These are phyloP conservation scores for Trichoderma gamsii DNA, from an alignment of 495 filamentous ascomycete species.

Conservation along the genomic window DNA sequence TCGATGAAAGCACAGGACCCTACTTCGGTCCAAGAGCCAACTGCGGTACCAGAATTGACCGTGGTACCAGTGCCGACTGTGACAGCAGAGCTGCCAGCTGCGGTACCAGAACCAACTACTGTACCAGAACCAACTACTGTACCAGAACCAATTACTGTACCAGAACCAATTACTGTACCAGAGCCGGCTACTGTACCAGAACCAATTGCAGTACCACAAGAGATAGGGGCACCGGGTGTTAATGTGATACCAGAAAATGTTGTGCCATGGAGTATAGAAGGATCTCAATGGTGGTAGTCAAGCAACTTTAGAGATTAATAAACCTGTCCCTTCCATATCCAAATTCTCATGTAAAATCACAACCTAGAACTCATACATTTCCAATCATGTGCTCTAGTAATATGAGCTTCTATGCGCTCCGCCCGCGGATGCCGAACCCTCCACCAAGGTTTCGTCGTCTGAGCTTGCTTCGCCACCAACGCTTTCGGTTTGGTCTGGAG, in stretches of 20 bases:
- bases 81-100: background rate
- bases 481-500: slow-evolving; percentile 48
- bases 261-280: too few species aligned
- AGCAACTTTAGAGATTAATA: background rate
- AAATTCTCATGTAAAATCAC: background rate
- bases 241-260: too few species aligned
- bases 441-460: slow-evolving; percentile 34
- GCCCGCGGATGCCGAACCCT: background rate
- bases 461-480: slow-evolving; percentile 37
- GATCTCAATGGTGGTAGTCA: background rate
- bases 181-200: too few species aligned
- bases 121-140: too few species aligned
- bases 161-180: too few species aligned
- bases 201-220: too few species aligned
- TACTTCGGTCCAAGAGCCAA: background rate
- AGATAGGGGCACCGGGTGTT: too few species aligned
- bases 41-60: background rate
- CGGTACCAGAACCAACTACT: background rate
- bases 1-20: too few species aligned
- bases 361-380: background rate
- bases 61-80: too few species aligned
- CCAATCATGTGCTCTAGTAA: background rate
- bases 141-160: too few species aligned
- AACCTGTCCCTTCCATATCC: background rate
- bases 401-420: background rate